Percentiles rank a stretch among this genome's conserved stretches.
Conservation (phyloP, 306 rosid species). For the Neltuma alba region DNA sequence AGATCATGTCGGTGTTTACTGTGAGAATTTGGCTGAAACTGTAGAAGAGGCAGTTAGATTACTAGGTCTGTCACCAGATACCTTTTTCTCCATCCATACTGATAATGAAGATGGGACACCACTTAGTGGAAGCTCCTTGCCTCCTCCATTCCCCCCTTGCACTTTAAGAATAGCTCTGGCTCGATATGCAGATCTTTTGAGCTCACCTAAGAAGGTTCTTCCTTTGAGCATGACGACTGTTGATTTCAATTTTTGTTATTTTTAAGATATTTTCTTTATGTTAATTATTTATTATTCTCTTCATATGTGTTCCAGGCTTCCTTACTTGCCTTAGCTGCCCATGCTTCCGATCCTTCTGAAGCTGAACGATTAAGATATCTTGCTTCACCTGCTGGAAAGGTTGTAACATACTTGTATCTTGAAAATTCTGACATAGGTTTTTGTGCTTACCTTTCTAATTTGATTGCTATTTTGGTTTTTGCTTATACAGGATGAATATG, state of each 20-base stretch:
- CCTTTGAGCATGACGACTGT: constrained; percentile 30
- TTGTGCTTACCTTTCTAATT: constrained; percentile 33
- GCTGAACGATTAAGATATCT: constrained; percentile 88
- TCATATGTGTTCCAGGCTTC: constrained; percentile 58
- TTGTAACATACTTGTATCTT: constrained; percentile 34
- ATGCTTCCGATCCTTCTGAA: constrained; percentile 87
- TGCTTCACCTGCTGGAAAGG: constrained; percentile 99
- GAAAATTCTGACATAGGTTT: background rate
- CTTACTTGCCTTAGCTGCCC: constrained; percentile 88
- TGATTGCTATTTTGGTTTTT: constrained; percentile 34
- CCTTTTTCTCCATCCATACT: constrained; percentile 79
- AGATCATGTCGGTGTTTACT: constrained; percentile 95
- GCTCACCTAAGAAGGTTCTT: constrained; percentile 89
- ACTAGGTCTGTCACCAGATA: constrained; percentile 82
- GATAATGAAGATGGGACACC: constrained; percentile 88
- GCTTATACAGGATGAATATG: constrained; percentile 80
- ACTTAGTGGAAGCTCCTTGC: constrained; percentile 74
- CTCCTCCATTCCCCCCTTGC: constrained; percentile 84
- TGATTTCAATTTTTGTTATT: constrained; percentile 1
- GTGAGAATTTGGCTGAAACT: constrained; percentile 82
- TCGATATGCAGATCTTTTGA: constrained; percentile 82
- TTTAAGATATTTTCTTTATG: constrained; percentile 31
- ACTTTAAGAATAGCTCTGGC: constrained; percentile 75
- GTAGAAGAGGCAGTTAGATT: constrained; percentile 77
- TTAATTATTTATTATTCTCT: constrained; percentile 25